A percentile compares a stretch with the other conserved stretches of the same genome.
These are phyloP conservation scores for Scortechinia acanthostroma DNA, from an alignment of 2,329 filamentous ascomycete genomes.

Conservation along the genomic window DNA sequence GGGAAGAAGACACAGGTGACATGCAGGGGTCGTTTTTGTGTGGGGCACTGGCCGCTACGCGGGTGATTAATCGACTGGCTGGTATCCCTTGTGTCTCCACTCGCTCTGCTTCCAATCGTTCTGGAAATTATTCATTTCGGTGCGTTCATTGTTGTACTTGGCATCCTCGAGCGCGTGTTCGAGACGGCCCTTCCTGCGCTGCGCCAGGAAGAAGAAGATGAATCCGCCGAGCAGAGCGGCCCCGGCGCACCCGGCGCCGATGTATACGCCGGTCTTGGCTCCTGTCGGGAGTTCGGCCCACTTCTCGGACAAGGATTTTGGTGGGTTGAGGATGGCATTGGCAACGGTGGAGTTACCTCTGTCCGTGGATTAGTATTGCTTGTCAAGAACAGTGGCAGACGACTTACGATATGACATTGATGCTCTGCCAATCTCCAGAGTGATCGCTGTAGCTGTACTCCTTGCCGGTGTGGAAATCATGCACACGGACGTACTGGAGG, in stretches of 20 bases:
- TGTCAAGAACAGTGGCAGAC: not conserved
- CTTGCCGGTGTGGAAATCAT: slow-evolving; percentile 66
- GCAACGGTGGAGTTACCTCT: slow-evolving; percentile 1
- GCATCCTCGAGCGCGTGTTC: slow-evolving; percentile 36
- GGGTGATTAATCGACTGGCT: not conserved
- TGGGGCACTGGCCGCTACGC: no score
- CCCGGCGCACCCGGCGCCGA: slow-evolving; percentile 21
- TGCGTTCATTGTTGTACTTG: slow-evolving; percentile 28
- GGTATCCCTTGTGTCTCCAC: not conserved
- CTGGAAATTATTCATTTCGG: slow-evolving; percentile 12
- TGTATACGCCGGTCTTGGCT: slow-evolving; percentile 36
- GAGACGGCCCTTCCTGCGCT: slow-evolving; percentile 36
- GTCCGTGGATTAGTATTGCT: not conserved
- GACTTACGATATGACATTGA: slow-evolving; percentile 38
- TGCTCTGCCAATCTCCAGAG: slow-evolving; percentile 56
- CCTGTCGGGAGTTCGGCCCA: slow-evolving; percentile 31
- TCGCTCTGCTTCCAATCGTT: slow-evolving; percentile 1
- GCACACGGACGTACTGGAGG: slow-evolving; percentile 56
- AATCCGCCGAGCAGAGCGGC: slow-evolving; percentile 21
- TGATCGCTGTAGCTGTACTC: slow-evolving; percentile 59
- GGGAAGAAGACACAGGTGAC: no score
- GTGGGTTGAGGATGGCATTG: slow-evolving; percentile 17
- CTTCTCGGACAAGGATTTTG: slow-evolving; percentile 21
- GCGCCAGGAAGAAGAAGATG: slow-evolving; percentile 35
- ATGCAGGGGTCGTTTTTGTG: no score